phyloP scores from a whole-genome alignment of 2,329 filamentous ascomycete species.

The Cladosporium velox region DNA sequence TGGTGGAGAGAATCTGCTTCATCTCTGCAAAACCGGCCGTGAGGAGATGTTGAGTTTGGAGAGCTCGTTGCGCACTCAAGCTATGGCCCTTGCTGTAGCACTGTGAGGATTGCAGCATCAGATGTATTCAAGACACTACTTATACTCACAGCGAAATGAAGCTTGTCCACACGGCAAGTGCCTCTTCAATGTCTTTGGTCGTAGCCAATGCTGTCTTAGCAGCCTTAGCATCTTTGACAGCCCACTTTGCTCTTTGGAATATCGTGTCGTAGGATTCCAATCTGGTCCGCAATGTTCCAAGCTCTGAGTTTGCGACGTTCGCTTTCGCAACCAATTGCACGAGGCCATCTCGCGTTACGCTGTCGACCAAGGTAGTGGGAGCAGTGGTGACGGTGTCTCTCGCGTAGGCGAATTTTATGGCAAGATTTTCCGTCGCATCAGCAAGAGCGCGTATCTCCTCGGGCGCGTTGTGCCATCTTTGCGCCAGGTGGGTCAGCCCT shows the following conservation, averaged over 20 bases:
- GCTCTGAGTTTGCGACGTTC: neutral
- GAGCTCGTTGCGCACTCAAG: neutral
- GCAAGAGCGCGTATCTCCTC: neutral
- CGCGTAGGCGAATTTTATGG: neutral
- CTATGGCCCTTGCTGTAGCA: neutral
- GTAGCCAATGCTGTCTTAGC: neutral
- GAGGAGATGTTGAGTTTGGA: neutral
- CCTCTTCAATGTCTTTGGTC: neutral
- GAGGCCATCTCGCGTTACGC: neutral
- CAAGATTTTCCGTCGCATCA: neutral
- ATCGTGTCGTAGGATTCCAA: neutral
- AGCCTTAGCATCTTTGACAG: neutral
- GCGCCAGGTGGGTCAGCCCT: neutral
- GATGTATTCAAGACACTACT: too few species aligned
- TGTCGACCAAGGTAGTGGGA: neutral
- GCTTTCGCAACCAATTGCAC: neutral
- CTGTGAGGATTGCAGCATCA: neutral
- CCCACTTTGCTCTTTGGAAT: neutral
- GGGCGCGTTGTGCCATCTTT: neutral
- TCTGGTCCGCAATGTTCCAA: neutral
- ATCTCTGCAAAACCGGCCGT: neutral
- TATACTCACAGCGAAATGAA: neutral
- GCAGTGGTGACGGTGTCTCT: neutral
- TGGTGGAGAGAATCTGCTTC: neutral
- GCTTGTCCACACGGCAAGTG: neutral